A percentile compares a stretch with the other conserved stretches of the same genome.
Conservation (phyloP, 2,329 filamentous ascomycete species). For the Aspergillus texensis region DNA sequence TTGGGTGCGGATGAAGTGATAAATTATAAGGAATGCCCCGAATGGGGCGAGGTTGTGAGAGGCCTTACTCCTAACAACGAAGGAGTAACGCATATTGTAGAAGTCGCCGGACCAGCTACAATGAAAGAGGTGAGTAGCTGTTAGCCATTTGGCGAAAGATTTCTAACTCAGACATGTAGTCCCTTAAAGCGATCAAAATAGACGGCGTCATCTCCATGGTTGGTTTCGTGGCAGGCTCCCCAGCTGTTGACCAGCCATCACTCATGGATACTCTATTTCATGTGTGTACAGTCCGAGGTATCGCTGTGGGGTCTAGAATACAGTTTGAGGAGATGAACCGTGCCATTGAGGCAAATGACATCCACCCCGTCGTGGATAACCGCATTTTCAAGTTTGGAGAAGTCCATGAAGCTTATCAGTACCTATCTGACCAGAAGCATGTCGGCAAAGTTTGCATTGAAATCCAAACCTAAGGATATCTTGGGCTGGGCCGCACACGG, state of each 20-base stretch:
- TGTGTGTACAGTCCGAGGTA: neutral
- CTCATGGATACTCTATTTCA: neutral
- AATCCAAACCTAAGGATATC: too few relatives aligned
- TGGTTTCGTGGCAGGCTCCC: neutral
- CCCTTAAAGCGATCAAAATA: neutral
- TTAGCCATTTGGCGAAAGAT: too few relatives aligned
- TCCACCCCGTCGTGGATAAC: neutral
- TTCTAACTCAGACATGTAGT: neutral
- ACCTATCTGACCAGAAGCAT: neutral
- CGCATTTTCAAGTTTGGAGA: neutral
- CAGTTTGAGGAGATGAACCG: neutral
- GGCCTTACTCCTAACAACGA: slow-evolving; percentile 53
- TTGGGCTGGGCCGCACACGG: too few relatives aligned
- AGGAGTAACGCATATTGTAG: neutral
- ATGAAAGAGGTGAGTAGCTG: too few relatives aligned
- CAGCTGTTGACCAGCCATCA: neutral
- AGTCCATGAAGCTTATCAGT: neutral
- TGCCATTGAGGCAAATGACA: neutral
- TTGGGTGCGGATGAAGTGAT: slow-evolving; percentile 58
- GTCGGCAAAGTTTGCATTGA: neutral
- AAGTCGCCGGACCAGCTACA: neutral
- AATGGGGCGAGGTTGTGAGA: slow-evolving; percentile 66
- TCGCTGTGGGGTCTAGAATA: neutral
- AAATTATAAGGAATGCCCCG: slow-evolving; percentile 57
- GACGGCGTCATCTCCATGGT: neutral